These are phyloP conservation scores for Starmerella apicola DNA, from an alignment of 805 yeast species.

Conservation along the genomic window DNA sequence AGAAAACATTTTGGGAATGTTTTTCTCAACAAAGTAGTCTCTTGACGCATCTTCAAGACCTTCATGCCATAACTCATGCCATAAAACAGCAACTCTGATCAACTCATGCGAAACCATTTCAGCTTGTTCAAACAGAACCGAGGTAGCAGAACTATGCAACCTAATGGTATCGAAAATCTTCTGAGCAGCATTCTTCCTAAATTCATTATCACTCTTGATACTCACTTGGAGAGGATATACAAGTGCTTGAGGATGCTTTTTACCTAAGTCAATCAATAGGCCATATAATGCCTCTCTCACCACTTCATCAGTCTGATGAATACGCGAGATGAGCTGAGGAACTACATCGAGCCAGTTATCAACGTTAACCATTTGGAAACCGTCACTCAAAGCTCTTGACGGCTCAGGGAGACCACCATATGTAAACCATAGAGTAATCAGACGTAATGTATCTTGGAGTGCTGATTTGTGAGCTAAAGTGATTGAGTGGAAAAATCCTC, in stretches of 20 bases:
- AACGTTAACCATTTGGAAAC: conserved; percentile 74
- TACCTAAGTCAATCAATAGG: conserved; percentile 73
- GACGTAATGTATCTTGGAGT: conserved; percentile 79
- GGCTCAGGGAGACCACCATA: conserved; percentile 92
- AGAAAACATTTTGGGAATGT: conserved; percentile 87
- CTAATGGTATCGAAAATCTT: conserved; percentile 88
- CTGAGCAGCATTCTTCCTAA: conserved; percentile 81
- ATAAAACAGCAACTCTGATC: conserved; percentile 84
- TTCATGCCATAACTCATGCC: conserved; percentile 98
- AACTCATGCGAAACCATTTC: conserved; percentile 88
- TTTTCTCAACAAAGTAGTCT: conserved; percentile 84
- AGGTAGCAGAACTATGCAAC: conserved; percentile 46
- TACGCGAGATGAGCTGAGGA: conserved; percentile 90
- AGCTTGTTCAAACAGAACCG: conserved; percentile 77
- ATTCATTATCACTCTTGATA: conserved; percentile 80
- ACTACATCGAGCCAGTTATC: conserved; percentile 93
- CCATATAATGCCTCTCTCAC: conserved; percentile 74
- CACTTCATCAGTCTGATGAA: conserved; percentile 83
- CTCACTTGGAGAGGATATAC: conserved; percentile 94
- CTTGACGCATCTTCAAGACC: conserved; percentile 95
- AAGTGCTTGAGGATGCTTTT: conserved; percentile 93
- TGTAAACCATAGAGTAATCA: conserved; percentile 87
- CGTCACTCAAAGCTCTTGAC: conserved; percentile 78
- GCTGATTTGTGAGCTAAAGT: conserved; percentile 77
- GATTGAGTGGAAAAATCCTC: conserved; percentile 91